A percentile compares a stretch with the other conserved stretches of the same genome.
phyloP scores from a whole-genome alignment of 805 yeast genomes.

The Zygosaccharomyces bailii region DNA sequence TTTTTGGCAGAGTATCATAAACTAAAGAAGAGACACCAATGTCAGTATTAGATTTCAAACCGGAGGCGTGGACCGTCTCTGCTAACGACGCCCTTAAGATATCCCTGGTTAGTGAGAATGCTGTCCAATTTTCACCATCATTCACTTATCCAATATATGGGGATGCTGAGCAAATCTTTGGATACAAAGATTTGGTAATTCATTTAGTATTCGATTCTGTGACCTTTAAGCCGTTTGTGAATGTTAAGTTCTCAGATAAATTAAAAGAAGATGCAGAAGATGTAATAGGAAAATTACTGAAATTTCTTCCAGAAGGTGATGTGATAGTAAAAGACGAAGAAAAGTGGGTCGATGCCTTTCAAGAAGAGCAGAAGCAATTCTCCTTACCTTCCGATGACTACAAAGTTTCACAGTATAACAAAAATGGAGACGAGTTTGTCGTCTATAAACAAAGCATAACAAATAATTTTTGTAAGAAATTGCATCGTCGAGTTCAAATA shows the following conservation, averaged over 20 bases:
- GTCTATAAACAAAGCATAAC: constrained; percentile 45
- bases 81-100: constrained; percentile 66
- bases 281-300: constrained; percentile 50
- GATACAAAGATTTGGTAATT: constrained; percentile 68
- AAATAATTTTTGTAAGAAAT: constrained; percentile 40
- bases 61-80: constrained; percentile 72
- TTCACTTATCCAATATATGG: constrained; percentile 95
- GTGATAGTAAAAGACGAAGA: constrained; percentile 61
- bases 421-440: constrained; percentile 42
- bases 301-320: constrained; percentile 55
- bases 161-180: constrained; percentile 83
- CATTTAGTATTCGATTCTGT: constrained; percentile 68
- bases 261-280: constrained; percentile 57
- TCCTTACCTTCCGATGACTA: constrained; percentile 40
- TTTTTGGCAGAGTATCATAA: not conserved
- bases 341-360: constrained; percentile 59
- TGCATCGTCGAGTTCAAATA: constrained; percentile 71
- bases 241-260: constrained; percentile 53
- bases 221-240: constrained; percentile 70
- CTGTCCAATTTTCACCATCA: constrained; percentile 64
- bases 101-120: constrained; percentile 54
- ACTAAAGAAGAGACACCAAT: constrained; percentile 8
- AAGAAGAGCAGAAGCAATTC: constrained; percentile 45
- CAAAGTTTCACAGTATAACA: constrained; percentile 34
- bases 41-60: constrained; percentile 41